Percentiles rank a stretch among this genome's conserved stretches.
Conservation (phyloP, 768 basidiomycete genomes). For the Mycena filopes region DNA sequence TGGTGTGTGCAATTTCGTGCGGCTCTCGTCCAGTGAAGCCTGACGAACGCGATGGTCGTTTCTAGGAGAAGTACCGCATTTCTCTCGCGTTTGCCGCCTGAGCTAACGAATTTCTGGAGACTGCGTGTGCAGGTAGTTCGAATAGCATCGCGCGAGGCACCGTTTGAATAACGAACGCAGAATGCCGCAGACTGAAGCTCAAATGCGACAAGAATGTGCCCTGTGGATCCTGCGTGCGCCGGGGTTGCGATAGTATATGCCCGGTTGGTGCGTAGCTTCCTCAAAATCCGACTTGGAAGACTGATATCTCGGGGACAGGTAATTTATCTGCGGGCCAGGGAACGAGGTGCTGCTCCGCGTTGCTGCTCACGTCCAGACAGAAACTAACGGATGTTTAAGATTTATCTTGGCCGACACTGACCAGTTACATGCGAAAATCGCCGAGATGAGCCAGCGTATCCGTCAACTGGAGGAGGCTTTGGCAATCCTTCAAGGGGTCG, state of each 20-base stretch:
- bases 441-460: slow-evolving; percentile 75
- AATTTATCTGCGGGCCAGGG: slow-evolving; percentile 64
- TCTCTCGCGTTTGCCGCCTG: too few species aligned
- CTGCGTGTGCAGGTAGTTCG: too few species aligned
- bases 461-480: slow-evolving; percentile 76
- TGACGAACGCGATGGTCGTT: slow-evolving; percentile 49
- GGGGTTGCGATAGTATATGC: slow-evolving; percentile 74
- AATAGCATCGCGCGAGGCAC: too few species aligned
- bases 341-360: slow-evolving; percentile 47
- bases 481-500: slow-evolving; percentile 66
- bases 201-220: slow-evolving; percentile 65
- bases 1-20: slow-evolving; percentile 41
- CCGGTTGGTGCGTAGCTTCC: slow-evolving; percentile 55
- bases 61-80: slow-evolving; percentile 35
- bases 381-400: slow-evolving; percentile 41
- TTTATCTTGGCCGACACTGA: slow-evolving; percentile 76
- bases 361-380: background rate
- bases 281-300: background rate
- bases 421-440: slow-evolving; percentile 72
- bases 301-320: slow-evolving; percentile 43
- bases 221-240: slow-evolving; percentile 60
- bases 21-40: slow-evolving; percentile 7
- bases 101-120: too few species aligned
- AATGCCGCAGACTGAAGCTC: slow-evolving; percentile 58
- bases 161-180: too few species aligned